Base-by-base conservation (phyloP, 1,284 basidiomycete species). In the Peniophora sp. region DNA sequence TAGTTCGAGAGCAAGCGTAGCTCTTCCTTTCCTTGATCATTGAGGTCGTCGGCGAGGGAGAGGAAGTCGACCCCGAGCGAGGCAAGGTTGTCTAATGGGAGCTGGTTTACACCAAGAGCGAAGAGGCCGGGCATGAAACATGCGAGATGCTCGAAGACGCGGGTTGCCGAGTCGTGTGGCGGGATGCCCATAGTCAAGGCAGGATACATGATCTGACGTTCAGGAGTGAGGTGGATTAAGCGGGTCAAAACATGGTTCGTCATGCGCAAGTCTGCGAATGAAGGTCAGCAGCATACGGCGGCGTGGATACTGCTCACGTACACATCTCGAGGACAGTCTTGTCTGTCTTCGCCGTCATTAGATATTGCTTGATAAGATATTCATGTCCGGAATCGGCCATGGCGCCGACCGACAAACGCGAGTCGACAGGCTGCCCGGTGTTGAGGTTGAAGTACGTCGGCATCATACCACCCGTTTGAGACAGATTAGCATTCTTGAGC, bases 71-170 rank as follows among this genome's bases (percentile, higher is more conserved):
- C 69, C 12, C 72, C 72, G 10, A 75, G 54, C 3, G 63, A 60
- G 44, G 67, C 61, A 14, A 79, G 67, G 45, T 74, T 61, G 50
- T 79, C 73, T 36, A 80, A 62, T 23, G 78, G 77, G 49, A 89
- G 72, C 1, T 76, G 75, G 50, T 80, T 74, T 0, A 69, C 83
- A 49, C 88, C 87, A 16, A 90, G 74, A 1, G 86, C 85, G 51
- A 90, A 71, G n/a, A 89, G 65, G 16, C 85, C 88, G 0, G 85
- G 84, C 47, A 89, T 71, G 71, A 90, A 90, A 65, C 88, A 89
- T 10, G 86, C 81, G 48, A 90, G 70, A 59, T 90, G 87, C 57
- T 90, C 87, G 51, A 89, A 81, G 17, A 61, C 65, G 14, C 1
- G 2, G 8, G 50, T n/a, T 0, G 3, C 19, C n/a, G 43, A 22